A percentile compares a stretch with the other conserved stretches of the same genome.
Conservation (phyloP, 306 rosid species). For the Acmispon strigosus region DNA sequence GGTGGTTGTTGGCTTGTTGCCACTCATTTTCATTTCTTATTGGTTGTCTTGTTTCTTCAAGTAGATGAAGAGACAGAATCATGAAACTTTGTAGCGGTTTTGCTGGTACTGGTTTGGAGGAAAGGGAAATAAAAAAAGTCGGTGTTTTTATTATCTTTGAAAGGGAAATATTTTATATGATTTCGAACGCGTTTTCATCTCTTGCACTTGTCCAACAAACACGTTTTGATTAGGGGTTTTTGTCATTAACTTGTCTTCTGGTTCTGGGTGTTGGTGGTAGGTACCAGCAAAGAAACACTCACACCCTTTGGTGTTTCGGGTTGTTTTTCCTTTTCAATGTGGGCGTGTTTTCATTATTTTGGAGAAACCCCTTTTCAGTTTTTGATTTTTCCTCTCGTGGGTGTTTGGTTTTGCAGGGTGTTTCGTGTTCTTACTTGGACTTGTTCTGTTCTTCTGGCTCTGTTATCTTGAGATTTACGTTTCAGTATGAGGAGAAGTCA, state of each 20-base stretch:
- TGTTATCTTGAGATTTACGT: conserved; percentile 44
- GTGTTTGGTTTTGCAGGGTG: conserved; percentile 24
- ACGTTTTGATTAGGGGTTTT: not conserved
- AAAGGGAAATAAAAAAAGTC: not conserved
- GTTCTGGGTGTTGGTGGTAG: not conserved
- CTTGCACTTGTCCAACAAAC: not conserved
- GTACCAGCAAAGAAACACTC: not conserved
- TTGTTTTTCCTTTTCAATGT: not conserved
- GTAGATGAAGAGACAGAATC: not conserved
- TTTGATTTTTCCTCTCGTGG: not conserved
- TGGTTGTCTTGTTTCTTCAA: not conserved
- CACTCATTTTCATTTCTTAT: conserved; percentile 5
- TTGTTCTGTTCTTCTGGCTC: conserved; percentile 19
- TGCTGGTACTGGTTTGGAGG: not conserved
- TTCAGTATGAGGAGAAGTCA: conserved; percentile 26
- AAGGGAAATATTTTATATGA: not conserved
- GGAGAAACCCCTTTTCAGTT: not conserved
- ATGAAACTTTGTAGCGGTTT: not conserved
- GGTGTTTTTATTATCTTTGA: conserved; percentile 6
- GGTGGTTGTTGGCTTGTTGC: no score
- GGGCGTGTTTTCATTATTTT: not conserved
- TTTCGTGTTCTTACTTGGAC: not conserved
- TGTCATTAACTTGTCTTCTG: not conserved
- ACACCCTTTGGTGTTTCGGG: not conserved
- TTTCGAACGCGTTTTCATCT: conserved; percentile 12